A percentile compares a stretch with the other conserved stretches of the same genome.
These are phyloP conservation scores for Naganishia vaughanmartiniae DNA, from an alignment of 768 basidiomycete species.

Conservation along the genomic window DNA sequence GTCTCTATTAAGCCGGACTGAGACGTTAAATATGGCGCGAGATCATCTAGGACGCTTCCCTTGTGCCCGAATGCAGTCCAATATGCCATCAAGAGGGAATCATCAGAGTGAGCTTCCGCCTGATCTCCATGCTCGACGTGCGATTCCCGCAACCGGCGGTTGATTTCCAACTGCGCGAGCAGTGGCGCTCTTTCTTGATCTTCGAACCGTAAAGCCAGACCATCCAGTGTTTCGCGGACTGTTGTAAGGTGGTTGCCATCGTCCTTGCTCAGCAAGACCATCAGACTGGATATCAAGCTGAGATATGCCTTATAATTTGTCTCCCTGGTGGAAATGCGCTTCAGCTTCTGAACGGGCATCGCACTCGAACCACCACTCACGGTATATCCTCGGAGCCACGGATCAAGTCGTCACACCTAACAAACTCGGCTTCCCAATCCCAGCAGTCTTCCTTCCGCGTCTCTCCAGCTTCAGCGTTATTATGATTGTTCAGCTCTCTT, in stretches of 20 bases:
- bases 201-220: slow-evolving; percentile 36
- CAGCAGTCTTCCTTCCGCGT: neutral
- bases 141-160: slow-evolving; percentile 17
- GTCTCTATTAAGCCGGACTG: neutral
- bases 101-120: neutral
- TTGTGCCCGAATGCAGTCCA: slow-evolving; percentile 42
- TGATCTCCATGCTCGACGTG: neutral
- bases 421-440: slow-evolving; percentile 34
- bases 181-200: slow-evolving; percentile 44
- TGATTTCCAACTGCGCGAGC: slow-evolving; percentile 43
- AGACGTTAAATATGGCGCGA: slow-evolving; percentile 20
- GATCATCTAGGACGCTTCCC: slow-evolving; percentile 40
- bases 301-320: slow-evolving; percentile 35
- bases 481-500: neutral
- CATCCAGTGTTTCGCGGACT: slow-evolving; percentile 31
- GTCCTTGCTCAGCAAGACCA: slow-evolving; percentile 14
- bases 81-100: slow-evolving; percentile 31
- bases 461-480: neutral
- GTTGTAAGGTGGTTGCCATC: slow-evolving; percentile 15
- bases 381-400: slow-evolving; percentile 31
- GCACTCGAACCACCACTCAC: slow-evolving; percentile 7
- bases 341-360: neutral
- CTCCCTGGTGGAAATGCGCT: slow-evolving; percentile 5
- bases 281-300: slow-evolving; percentile 22
- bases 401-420: slow-evolving; percentile 28